phyloP scores from a whole-genome alignment of 2,329 filamentous ascomycete species.

The Colletotrichum kahawae region DNA sequence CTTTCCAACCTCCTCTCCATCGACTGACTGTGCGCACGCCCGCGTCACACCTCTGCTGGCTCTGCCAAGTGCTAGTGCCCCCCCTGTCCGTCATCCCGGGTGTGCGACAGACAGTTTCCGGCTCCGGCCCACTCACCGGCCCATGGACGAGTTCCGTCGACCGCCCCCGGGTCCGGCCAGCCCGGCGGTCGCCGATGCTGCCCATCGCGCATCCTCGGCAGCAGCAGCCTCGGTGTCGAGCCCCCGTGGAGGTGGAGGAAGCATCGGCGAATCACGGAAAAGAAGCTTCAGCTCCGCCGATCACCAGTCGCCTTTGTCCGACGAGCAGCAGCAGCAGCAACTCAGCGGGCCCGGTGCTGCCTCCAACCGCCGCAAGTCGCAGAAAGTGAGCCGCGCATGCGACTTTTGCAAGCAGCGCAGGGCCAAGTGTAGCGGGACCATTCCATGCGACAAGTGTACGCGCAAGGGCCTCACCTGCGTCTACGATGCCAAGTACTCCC shows the following conservation, averaged over 20 bases:
- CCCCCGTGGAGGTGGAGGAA: background rate
- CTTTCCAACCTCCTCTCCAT: background rate
- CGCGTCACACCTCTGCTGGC: background rate
- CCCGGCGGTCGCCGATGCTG: background rate
- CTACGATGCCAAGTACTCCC: conserved; percentile 36
- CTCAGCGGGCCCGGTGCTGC: background rate
- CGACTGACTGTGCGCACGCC: background rate
- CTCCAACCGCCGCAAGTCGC: conserved; percentile 25
- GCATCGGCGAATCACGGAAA: background rate
- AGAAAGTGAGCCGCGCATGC: conserved; percentile 42
- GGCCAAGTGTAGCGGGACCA: conserved; percentile 39
- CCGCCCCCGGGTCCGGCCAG: conserved; percentile 5
- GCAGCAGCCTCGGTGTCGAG: background rate
- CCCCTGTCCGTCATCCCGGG: background rate
- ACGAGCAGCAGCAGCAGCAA: background rate
- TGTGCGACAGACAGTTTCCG: background rate
- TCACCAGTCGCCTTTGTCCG: conserved; percentile 9
- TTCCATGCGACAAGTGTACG: conserved; percentile 36
- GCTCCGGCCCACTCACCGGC: background rate
- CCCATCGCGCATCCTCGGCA: background rate
- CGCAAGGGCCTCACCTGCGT: conserved; percentile 30
- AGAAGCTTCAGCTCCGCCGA: conserved; percentile 11
- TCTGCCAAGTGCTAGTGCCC: background rate
- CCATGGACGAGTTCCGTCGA: conserved; percentile 10
- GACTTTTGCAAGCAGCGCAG: conserved; percentile 44